Conservation (phyloP, 2,329 filamentous ascomycete species). For the Ceratocystis lukuohia region DNA sequence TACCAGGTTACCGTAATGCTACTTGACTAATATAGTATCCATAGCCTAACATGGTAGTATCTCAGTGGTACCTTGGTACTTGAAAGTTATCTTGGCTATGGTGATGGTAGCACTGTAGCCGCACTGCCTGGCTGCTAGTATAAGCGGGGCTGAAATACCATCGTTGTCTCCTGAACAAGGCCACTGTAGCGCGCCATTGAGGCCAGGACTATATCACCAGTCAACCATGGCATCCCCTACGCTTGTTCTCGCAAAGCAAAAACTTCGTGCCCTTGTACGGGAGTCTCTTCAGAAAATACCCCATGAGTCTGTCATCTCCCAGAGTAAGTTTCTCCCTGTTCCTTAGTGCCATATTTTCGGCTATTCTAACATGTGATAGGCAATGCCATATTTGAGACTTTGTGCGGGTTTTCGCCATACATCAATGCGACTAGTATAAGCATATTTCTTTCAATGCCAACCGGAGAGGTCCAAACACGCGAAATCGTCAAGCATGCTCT, state of each 20-base stretch:
- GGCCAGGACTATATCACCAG: background rate
- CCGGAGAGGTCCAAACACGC: slow-evolving; percentile 72
- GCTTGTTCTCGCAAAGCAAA: slow-evolving; percentile 58
- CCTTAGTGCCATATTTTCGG: background rate
- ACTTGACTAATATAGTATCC: too few species aligned
- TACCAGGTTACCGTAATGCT: background rate
- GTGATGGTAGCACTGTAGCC: too few species aligned
- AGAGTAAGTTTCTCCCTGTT: slow-evolving; percentile 43
- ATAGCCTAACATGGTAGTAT: too few species aligned
- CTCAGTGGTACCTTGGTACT: too few species aligned
- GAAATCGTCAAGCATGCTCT: slow-evolving; percentile 73
- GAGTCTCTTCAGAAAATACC: slow-evolving; percentile 47
- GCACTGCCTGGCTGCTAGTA: too few species aligned
- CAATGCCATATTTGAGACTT: slow-evolving; percentile 45
- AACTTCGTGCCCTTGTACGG: slow-evolving; percentile 59
- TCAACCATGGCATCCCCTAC: slow-evolving; percentile 34
- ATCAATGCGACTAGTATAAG: slow-evolving; percentile 60
- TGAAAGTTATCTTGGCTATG: too few species aligned
- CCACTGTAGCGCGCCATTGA: too few species aligned
- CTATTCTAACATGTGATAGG: slow-evolving; percentile 35
- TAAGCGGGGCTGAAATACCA: too few species aligned
- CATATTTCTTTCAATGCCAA: slow-evolving; percentile 87
- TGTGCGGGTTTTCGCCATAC: slow-evolving; percentile 61
- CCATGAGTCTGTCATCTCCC: slow-evolving; percentile 46
- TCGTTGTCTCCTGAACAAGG: too few species aligned